Evolutionary conservation across 805 yeast genomes (phyloP).

Genomic region (Blastobotrys terrestris): DNA sequence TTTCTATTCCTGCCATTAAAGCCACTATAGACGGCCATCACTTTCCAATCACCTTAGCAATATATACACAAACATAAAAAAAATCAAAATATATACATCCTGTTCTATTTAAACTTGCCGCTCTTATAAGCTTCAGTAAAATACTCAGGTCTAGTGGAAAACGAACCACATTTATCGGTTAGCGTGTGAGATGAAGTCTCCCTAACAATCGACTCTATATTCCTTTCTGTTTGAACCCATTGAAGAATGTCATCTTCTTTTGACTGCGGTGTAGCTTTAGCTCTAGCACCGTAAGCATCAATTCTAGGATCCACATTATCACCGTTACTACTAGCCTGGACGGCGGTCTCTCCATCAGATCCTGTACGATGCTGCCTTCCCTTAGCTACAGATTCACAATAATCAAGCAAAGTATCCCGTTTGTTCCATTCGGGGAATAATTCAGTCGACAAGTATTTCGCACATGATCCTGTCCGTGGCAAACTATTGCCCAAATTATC

Average conservation of each 20-base stretch:
- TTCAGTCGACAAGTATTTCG: conserved; percentile 11
- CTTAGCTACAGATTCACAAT: conserved; percentile 15
- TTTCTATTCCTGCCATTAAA: too few species aligned
- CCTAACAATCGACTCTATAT: conserved; percentile 18
- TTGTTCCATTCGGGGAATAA: conserved; percentile 21
- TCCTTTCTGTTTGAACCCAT: conserved; percentile 18
- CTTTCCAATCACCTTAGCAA: not conserved
- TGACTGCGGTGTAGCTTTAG: conserved; percentile 5
- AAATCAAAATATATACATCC: conserved; percentile 3
- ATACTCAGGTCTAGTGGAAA: conserved; percentile 13
- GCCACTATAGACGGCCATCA: not conserved
- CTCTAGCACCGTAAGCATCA: conserved; percentile 23
- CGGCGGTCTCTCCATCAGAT: not conserved
- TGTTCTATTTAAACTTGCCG: not conserved
- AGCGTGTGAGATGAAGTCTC: conserved; percentile 13
- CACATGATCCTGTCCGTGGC: conserved; percentile 23
- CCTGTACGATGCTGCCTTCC: not conserved
- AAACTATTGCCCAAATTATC: conserved; percentile 25
- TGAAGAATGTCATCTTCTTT: conserved; percentile 12
- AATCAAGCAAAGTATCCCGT: conserved; percentile 15
- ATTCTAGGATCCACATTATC: conserved; percentile 15
- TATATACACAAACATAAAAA: not conserved
- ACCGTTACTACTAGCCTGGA: conserved; percentile 1
- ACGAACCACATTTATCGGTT: conserved; percentile 19
- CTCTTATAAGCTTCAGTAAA: conserved; percentile 15